These are phyloP conservation scores for Tolypocladium ovalisporum DNA, from an alignment of 2,329 filamentous ascomycete genomes.

Conservation along the genomic window DNA sequence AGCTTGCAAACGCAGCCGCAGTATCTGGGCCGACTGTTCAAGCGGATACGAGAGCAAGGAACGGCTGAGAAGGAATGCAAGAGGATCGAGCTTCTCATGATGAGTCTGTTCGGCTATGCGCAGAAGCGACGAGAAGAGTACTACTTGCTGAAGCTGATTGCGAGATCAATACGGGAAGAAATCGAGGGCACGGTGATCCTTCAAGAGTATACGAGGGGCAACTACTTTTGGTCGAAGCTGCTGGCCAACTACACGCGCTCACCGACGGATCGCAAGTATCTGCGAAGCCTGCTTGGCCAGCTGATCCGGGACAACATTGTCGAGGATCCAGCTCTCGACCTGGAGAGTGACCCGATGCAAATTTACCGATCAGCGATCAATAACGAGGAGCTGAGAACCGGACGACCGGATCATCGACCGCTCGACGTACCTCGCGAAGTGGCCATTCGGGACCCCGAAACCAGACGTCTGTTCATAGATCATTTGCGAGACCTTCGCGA, in stretches of 20 bases:
- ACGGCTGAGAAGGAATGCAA: constrained; percentile 88
- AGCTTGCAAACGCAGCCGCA: constrained; percentile 92
- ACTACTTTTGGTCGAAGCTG: constrained; percentile 87
- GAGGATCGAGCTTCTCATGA: constrained; percentile 83
- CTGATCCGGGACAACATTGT: constrained; percentile 87
- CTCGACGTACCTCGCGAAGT: constrained; percentile 82
- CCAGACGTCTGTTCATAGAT: constrained; percentile 83
- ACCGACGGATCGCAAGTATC: constrained; percentile 82
- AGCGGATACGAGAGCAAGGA: constrained; percentile 69
- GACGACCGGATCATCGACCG: constrained; percentile 67
- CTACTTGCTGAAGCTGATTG: constrained; percentile 82
- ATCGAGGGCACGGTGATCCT: constrained; percentile 61
- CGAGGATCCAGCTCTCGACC: constrained; percentile 78
- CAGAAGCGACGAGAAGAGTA: constrained; percentile 97
- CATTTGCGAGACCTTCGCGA: constrained; percentile 89
- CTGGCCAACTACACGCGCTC: constrained; percentile 82
- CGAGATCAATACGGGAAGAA: constrained; percentile 75
- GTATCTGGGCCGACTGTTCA: constrained; percentile 84
- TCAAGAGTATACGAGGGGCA: constrained; percentile 79
- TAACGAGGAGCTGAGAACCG: constrained; percentile 91
- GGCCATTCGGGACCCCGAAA: constrained; percentile 93
- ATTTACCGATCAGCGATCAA: constrained; percentile 95
- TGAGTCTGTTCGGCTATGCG: constrained; percentile 94
- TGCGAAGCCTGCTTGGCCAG: constrained; percentile 75
- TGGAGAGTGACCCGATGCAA: constrained; percentile 95